Evolutionary conservation across 2,329 filamentous ascomycete species (phyloP).

Genomic region (Curvularia sp.): DNA sequence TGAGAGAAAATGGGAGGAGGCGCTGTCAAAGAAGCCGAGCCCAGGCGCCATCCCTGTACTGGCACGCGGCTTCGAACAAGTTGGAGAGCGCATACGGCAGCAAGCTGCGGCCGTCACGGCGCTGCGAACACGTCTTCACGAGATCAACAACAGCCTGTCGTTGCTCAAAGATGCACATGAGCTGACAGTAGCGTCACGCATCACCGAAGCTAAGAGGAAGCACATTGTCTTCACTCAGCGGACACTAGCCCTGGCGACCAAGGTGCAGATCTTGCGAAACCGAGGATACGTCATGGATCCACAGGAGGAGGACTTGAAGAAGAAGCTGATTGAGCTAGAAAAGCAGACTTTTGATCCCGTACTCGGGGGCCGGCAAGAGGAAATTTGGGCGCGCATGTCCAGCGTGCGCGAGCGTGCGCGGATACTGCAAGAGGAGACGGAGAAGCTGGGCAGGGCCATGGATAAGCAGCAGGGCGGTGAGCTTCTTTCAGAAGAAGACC

Average conservation of each 20-base stretch:
- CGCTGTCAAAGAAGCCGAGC: slow-evolving; percentile 78
- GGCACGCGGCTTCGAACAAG: slow-evolving; percentile 74
- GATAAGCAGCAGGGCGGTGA: slow-evolving; percentile 56
- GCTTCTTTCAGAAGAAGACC: slow-evolving; percentile 71
- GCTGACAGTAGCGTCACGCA: slow-evolving; percentile 75
- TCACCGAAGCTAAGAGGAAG: slow-evolving; percentile 73
- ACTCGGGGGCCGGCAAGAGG: slow-evolving; percentile 77
- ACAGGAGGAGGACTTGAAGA: slow-evolving; percentile 79
- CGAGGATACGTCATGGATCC: slow-evolving; percentile 80
- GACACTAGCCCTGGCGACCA: slow-evolving; percentile 76
- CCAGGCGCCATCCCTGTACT: slow-evolving; percentile 79
- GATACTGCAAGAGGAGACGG: slow-evolving; percentile 75
- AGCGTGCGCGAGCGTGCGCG: slow-evolving; percentile 75
- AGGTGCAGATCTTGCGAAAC: slow-evolving; percentile 81
- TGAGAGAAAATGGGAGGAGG: slow-evolving; percentile 82
- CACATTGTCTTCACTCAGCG: slow-evolving; percentile 77
- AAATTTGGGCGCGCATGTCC: slow-evolving; percentile 84
- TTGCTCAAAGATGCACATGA: slow-evolving; percentile 79
- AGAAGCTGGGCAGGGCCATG: slow-evolving; percentile 64
- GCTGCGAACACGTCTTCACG: slow-evolving; percentile 76
- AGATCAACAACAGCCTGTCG: slow-evolving; percentile 77
- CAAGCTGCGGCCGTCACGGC: slow-evolving; percentile 73
- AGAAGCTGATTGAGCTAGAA: slow-evolving; percentile 73
- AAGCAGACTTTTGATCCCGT: slow-evolving; percentile 76
- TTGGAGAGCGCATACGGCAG: slow-evolving; percentile 74